Percentiles rank a stretch among this genome's conserved stretches.
Evolutionary conservation across 805 yeast species (phyloP).

Genomic region (Wickerhamiella bombiphila): DNA sequence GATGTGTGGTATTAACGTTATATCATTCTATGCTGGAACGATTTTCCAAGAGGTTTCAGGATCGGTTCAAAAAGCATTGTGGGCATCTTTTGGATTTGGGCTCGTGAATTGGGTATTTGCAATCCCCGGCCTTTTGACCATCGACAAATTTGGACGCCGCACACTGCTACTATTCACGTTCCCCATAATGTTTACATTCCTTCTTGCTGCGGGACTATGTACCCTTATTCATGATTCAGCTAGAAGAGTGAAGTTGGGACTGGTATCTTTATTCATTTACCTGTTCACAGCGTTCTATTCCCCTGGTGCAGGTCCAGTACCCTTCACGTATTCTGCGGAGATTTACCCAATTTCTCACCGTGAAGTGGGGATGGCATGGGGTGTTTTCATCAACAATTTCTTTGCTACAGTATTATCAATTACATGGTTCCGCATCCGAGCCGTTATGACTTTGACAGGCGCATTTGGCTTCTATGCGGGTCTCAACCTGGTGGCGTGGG

Average conservation of each 20-base stretch:
- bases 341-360: conserved; percentile 23
- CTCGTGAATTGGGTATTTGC: conserved; percentile 69
- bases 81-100: conserved; percentile 82
- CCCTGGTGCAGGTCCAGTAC: conserved; percentile 80
- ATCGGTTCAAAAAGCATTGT: conserved; percentile 40
- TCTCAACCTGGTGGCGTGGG: conserved; percentile 64
- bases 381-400: conserved; percentile 36
- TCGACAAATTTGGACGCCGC: conserved; percentile 66
- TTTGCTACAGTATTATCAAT: conserved; percentile 48
- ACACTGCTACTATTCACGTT: conserved; percentile 40
- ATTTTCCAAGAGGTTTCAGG: conserved; percentile 45
- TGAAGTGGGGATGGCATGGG: conserved; percentile 19
- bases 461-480: conserved; percentile 84
- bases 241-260: conserved; percentile 37
- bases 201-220: conserved; percentile 41
- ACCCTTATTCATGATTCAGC: conserved; percentile 46
- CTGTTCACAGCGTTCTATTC: conserved; percentile 61
- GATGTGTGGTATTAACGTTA: conserved; percentile 79
- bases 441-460: conserved; percentile 61
- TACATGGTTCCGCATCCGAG: conserved; percentile 63
- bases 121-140: conserved; percentile 65
- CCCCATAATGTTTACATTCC: conserved; percentile 43
- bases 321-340: conserved; percentile 74
- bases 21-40: conserved; percentile 70
- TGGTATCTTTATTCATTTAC: conserved; percentile 60